Percentiles rank a stretch among this genome's conserved stretches.
phyloP scores from a whole-genome alignment of 345 rosid genomes.

The Rubroshorea leprosula region DNA sequence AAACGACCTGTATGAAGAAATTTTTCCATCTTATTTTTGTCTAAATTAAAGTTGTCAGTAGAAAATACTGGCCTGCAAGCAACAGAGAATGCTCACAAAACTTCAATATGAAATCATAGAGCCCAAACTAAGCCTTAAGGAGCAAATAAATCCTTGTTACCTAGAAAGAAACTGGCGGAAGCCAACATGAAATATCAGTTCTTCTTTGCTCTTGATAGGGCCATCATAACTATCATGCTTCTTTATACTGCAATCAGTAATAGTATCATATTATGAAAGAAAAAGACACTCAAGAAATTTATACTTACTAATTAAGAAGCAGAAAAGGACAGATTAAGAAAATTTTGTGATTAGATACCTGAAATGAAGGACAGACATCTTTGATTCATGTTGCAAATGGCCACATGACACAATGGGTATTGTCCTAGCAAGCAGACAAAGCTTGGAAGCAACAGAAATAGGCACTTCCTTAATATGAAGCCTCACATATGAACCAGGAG shows the following conservation, averaged over 20 bases:
- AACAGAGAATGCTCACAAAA: conserved; percentile 7
- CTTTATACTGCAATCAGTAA: conserved; percentile 49
- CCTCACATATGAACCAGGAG: conserved; percentile 58
- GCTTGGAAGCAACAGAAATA: conserved; percentile 44
- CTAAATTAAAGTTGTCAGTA: conserved; percentile 65
- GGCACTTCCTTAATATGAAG: conserved; percentile 77
- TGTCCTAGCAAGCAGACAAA: conserved; percentile 36
- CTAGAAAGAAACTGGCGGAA: conserved; percentile 90
- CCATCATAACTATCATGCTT: conserved; percentile 66
- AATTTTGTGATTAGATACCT: conserved; percentile 42
- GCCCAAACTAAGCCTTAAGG: conserved; percentile 7
- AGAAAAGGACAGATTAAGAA: conserved; percentile 8
- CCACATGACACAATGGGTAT: conserved; percentile 63
- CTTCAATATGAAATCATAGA: conserved; percentile 8
- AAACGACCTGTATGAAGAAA: conserved; percentile 81
- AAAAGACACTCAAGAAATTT: too few species aligned
- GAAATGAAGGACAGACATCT: conserved; percentile 96
- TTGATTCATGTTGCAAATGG: conserved; percentile 91
- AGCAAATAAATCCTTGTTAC: conserved; percentile 24
- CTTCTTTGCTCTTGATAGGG: conserved; percentile 90
- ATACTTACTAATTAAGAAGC: too few species aligned
- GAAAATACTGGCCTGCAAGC: conserved; percentile 79
- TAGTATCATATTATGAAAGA: conserved; percentile 12
- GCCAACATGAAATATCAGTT: conserved; percentile 84
- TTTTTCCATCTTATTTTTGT: conserved; percentile 96